Percentiles rank a stretch among this genome's conserved stretches.
Conservation (phyloP, 257 asterid genomes). For the Solanum paucissectum region DNA sequence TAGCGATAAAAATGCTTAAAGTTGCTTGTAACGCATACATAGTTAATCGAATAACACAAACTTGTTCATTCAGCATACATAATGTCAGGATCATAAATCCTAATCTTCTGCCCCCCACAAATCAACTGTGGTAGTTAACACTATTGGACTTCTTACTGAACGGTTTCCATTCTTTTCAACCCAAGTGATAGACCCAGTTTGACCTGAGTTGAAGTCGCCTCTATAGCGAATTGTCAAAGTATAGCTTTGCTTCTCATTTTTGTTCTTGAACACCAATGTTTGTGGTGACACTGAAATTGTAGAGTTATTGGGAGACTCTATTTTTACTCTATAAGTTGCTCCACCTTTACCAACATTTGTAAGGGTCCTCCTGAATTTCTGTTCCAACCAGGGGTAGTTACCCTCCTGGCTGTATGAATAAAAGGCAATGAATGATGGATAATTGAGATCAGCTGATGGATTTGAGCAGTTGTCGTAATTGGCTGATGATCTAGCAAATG, state of each 20-base stretch:
- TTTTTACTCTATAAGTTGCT: neutral
- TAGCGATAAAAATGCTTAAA: neutral
- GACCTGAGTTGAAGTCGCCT: neutral
- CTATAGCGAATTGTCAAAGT: neutral
- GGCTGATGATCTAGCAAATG: neutral
- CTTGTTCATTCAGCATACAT: neutral
- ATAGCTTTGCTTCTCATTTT: neutral
- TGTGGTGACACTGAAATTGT: neutral
- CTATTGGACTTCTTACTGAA: neutral
- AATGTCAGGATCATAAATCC: neutral
- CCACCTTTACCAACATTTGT: neutral
- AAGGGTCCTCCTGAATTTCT: neutral
- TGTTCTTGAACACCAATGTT: neutral
- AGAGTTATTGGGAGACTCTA: neutral
- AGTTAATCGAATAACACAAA: neutral
- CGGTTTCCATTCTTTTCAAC: neutral
- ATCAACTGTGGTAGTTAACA: neutral
- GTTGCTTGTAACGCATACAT: neutral
- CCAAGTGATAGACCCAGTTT: neutral
- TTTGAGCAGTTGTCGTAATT: neutral
- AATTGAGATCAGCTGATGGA: neutral
- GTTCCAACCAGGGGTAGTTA: neutral
- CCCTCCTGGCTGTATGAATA: neutral
- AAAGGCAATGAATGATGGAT: neutral
- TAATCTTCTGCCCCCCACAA: neutral